Percentiles rank a stretch among this genome's conserved stretches.
phyloP scores from a whole-genome alignment of 2,329 filamentous ascomycete species.

The Pyrenophora teres region DNA sequence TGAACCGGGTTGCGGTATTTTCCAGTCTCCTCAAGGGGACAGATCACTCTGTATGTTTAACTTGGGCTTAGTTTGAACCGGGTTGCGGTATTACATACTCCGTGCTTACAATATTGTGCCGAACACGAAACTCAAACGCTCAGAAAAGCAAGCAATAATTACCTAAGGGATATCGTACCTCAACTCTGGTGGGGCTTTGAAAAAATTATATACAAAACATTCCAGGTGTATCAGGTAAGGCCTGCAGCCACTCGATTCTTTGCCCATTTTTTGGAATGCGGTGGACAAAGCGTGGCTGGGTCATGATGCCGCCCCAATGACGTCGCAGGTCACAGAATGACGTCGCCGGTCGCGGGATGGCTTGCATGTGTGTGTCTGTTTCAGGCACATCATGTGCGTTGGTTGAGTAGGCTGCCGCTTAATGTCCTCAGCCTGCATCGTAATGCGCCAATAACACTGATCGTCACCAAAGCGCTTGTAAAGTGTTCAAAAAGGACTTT shows the following conservation, averaged over 20 bases:
- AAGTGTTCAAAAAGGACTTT: neutral
- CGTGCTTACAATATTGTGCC: no score
- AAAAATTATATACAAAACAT: no score
- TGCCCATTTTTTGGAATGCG: conserved; percentile 17
- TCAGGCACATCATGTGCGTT: conserved; percentile 4
- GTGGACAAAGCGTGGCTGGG: conserved; percentile 18
- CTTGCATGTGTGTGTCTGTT: conserved; percentile 10
- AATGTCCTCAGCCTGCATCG: conserved; percentile 5
- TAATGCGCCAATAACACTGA: neutral
- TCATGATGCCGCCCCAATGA: conserved; percentile 16
- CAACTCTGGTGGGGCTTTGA: no score
- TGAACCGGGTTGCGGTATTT: no score
- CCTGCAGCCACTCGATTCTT: conserved; percentile 8
- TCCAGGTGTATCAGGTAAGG: no score
- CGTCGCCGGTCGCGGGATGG: conserved; percentile 13
- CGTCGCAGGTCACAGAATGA: conserved; percentile 14
- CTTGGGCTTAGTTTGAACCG: no score
- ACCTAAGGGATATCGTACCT: no score
- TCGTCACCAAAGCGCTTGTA: neutral
- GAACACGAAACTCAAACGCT: no score
- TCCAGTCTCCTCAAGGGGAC: no score
- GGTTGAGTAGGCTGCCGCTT: conserved; percentile 9
- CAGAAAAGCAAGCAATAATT: no score
- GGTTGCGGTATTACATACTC: no score
- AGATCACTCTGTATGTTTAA: no score